phyloP scores from a whole-genome alignment of 2,329 filamentous ascomycete genomes.

The Aspergillus tamarii region DNA sequence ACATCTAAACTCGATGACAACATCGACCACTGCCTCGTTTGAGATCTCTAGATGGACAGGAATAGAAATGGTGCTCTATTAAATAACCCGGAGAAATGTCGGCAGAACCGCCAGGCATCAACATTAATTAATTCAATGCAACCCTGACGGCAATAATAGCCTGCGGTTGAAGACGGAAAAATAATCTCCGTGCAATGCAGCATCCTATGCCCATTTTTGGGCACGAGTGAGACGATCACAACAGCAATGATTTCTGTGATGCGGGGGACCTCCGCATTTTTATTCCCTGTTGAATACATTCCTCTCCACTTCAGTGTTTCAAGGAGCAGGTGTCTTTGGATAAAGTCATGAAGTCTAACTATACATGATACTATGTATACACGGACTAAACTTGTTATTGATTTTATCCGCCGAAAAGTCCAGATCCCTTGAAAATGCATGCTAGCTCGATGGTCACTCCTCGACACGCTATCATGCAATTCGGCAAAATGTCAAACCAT shows the following conservation, averaged over 20 bases:
- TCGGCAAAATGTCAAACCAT: constrained; percentile 1
- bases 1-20: not conserved
- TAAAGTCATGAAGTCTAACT: not conserved
- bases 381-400: not conserved
- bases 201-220: not conserved
- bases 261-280: not conserved
- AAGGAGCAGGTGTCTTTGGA: not conserved
- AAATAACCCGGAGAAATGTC: constrained; percentile 3
- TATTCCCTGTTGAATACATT: not conserved
- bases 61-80: not conserved
- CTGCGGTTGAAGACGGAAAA: not conserved
- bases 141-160: not conserved
- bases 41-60: not conserved
- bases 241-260: not conserved
- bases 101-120: constrained; percentile 5
- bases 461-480: constrained; percentile 2
- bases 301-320: not conserved
- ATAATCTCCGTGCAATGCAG: constrained; percentile 3
- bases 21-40: not conserved
- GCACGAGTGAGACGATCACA: not conserved
- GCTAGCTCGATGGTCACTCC: not conserved
- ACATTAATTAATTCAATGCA: not conserved
- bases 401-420: not conserved
- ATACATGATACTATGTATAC: not conserved
- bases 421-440: not conserved